These are phyloP conservation scores for Fraxinus americana DNA, from an alignment of 257 asterid species.

Conservation along the genomic window DNA sequence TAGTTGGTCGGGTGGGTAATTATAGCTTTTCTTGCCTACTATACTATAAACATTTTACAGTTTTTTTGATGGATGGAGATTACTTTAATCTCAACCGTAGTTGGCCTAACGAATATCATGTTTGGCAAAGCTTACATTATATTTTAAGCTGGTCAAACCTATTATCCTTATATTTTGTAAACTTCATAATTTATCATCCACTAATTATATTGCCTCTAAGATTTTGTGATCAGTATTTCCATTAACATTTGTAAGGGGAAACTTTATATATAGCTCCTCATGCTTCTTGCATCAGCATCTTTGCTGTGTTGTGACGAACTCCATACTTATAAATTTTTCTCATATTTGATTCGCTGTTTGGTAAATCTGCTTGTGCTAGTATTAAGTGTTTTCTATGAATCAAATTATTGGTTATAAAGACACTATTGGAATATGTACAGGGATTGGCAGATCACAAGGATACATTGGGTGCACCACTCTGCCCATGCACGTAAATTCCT, in stretches of 20 bases:
- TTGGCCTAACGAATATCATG: neutral
- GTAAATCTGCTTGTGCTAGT: neutral
- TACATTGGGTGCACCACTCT: conserved; percentile 92
- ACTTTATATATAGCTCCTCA: neutral
- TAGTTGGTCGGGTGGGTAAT: conserved; percentile 2
- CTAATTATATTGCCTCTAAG: neutral
- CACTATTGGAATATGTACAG: conserved; percentile 42
- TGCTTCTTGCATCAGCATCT: neutral
- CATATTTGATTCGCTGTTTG: neutral
- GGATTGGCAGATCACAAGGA: conserved; percentile 99
- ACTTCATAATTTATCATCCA: too few relatives aligned
- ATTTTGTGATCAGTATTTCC: neutral
- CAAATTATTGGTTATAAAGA: neutral
- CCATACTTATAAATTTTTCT: neutral
- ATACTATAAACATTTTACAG: conserved; percentile 2
- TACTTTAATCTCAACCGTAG: neutral
- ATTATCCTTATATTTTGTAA: too few relatives aligned
- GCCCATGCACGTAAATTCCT: conserved; percentile 77
- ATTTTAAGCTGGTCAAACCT: neutral
- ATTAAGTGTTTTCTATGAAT: neutral
- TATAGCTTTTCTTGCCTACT: neutral
- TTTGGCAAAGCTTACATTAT: neutral
- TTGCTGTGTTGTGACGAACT: neutral
- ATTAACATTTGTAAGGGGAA: neutral
- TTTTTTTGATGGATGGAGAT: conserved; percentile 9